Conservation (phyloP, 1,139 yeast species). For the Kodamaea sp. region DNA sequence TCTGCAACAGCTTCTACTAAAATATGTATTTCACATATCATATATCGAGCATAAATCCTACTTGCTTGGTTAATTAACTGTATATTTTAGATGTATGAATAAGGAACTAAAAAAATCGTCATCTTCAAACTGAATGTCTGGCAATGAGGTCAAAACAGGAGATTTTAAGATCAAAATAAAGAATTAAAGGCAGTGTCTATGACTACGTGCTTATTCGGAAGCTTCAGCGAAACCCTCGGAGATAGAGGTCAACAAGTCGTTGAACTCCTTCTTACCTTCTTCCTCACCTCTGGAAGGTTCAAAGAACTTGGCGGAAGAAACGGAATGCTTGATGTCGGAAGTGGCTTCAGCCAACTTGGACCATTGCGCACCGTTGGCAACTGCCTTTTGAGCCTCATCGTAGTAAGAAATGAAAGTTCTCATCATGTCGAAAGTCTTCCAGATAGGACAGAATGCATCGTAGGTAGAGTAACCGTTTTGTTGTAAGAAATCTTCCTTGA, state of each 20-base stretch:
- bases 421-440: constrained; percentile 99
- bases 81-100: constrained; percentile 3
- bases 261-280: constrained; percentile 74
- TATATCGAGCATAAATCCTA: no score
- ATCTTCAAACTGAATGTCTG: neutral
- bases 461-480: constrained; percentile 98
- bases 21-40: no score
- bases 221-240: constrained; percentile 95
- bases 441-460: constrained; percentile 98
- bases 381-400: constrained; percentile 97
- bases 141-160: neutral
- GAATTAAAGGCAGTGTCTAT: constrained; percentile 9
- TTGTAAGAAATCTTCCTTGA: constrained; percentile 97
- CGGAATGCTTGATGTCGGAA: constrained; percentile 86
- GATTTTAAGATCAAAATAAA: constrained; percentile 3
- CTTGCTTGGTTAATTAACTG: neutral
- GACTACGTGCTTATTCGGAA: constrained; percentile 59
- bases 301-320: constrained; percentile 91
- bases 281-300: constrained; percentile 92
- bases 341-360: constrained; percentile 86
- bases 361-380: constrained; percentile 94
- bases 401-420: constrained; percentile 86
- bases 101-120: constrained; percentile 4
- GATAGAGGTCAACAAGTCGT: constrained; percentile 69
- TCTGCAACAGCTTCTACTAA: constrained; percentile 1